These are phyloP conservation scores for Plectosphaerella plurivora DNA, from an alignment of 2,329 filamentous ascomycete genomes.

Conservation along the genomic window DNA sequence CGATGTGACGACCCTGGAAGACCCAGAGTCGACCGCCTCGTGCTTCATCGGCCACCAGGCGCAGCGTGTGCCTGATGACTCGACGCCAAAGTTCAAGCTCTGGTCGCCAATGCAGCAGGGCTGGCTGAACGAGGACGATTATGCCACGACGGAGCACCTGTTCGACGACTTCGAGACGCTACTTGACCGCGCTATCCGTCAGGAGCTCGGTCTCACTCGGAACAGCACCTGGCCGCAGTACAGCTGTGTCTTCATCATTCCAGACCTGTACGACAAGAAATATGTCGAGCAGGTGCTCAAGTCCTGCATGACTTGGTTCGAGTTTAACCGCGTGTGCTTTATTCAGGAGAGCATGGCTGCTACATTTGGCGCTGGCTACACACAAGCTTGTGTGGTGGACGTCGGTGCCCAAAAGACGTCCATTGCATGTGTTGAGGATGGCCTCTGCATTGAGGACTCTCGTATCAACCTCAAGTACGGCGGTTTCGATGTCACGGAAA, in stretches of 20 bases:
- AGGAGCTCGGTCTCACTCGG: conserved; percentile 73
- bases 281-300: conserved; percentile 84
- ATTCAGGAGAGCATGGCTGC: conserved; percentile 95
- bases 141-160: conserved; percentile 71
- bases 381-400: conserved; percentile 90
- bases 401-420: conserved; percentile 97
- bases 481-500: conserved; percentile 87
- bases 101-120: conserved; percentile 89
- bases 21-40: conserved; percentile 54
- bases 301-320: conserved; percentile 83
- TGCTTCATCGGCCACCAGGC: conserved; percentile 81
- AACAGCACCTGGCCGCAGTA: conserved; percentile 85
- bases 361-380: conserved; percentile 92
- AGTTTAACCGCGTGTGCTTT: conserved; percentile 85
- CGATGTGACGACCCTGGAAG: conserved; percentile 63
- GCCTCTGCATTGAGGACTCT: conserved; percentile 90
- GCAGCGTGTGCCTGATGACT: conserved; percentile 82
- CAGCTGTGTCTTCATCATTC: conserved; percentile 94
- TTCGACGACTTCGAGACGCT: conserved; percentile 85
- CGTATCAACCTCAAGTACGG: conserved; percentile 93
- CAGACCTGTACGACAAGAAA: conserved; percentile 91
- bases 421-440: conserved; percentile 94
- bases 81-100: conserved; percentile 82
- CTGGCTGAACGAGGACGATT: conserved; percentile 87
- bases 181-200: conserved; percentile 78